Evolutionary conservation across 371 early-diverging fungal genomes (phyloP), one percentile per base, ranked within the genome.

Genomic region (Actinomortierella wolfii): DNA sequence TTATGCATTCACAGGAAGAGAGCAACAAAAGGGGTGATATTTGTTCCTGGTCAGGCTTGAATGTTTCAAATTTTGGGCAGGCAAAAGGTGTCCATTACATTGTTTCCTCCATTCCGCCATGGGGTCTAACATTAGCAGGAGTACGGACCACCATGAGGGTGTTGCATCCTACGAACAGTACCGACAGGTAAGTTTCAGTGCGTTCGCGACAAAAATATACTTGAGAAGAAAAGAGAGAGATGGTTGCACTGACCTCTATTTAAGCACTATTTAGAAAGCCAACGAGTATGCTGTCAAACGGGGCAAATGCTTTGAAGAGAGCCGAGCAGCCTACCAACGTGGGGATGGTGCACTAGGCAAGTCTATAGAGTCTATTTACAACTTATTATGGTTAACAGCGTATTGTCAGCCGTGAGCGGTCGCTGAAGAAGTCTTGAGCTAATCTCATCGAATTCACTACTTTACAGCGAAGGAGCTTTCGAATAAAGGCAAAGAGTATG

Each of bases 391-490:
- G 24, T 26, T 9, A 25, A 9, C 26, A 13, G 17, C 9, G 18
- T 56, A 15, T 14, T n/a, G 15, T 24, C n/a, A n/a, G n/a, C n/a
- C n/a, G n/a, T n/a, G n/a, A n/a, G n/a, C n/a, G n/a, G n/a, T n/a
- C n/a, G n/a, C n/a, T n/a, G n/a, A n/a, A n/a, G n/a, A n/a, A n/a
- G n/a, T n/a, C n/a, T n/a, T n/a, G n/a, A n/a, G n/a, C n/a, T n/a
- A n/a, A n/a, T n/a, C n/a, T n/a, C n/a, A n/a, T n/a, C n/a, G n/a
- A n/a, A n/a, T n/a, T n/a, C n/a, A n/a, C 29, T 4, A 17, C 9
- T 25, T 46, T 9, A 23, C 11, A 79, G 82, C 81, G 56, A 83
- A 81, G 74, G 80, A 83, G 21, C 68, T 85, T 17, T 87, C 86
- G 1, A 69, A 76, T 39, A 64, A 80, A 43, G 83, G 84, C 7